These are phyloP conservation scores for Polyporus tsugae DNA, from an alignment of 1,284 basidiomycete species.

Conservation along the genomic window DNA sequence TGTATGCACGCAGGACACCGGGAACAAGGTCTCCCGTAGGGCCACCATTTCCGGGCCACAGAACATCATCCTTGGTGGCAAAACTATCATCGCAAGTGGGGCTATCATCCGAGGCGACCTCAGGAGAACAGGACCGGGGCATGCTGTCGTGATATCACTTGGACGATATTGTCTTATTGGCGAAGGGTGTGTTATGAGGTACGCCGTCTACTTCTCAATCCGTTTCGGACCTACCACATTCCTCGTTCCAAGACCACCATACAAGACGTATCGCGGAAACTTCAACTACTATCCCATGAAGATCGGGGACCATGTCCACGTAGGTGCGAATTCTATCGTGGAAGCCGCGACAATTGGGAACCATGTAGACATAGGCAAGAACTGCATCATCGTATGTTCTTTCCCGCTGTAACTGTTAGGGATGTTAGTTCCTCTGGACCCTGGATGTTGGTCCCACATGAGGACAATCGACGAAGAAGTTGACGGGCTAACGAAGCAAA, in stretches of 20 bases:
- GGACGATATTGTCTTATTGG: conserved; percentile 94
- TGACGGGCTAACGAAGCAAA: not conserved
- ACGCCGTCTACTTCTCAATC: conserved; percentile 28
- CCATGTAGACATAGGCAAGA: conserved; percentile 94
- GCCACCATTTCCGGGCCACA: conserved; percentile 95
- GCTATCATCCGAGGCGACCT: conserved; percentile 93
- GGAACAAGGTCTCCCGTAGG: conserved; percentile 86
- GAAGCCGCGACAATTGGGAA: conserved; percentile 96
- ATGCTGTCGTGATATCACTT: conserved; percentile 91
- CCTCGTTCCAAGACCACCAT: conserved; percentile 67
- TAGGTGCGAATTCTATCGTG: conserved; percentile 87
- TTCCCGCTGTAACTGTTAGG: not conserved
- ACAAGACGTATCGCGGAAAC: conserved; percentile 89
- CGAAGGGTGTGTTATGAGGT: conserved; percentile 91
- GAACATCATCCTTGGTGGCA: conserved; percentile 97
- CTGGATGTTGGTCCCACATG: not conserved
- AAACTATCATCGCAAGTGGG: conserved; percentile 92
- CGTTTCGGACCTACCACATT: not conserved
- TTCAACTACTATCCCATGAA: conserved; percentile 99
- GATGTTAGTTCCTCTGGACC: not conserved
- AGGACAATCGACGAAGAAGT: not conserved
- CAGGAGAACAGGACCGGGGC: conserved; percentile 82
- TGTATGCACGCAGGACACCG: conserved; percentile 43
- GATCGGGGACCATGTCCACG: conserved; percentile 93
- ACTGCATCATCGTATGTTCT: conserved; percentile 87